Conservation (phyloP, 176 grass and related monocot species). For the Juncus inflexus region DNA sequence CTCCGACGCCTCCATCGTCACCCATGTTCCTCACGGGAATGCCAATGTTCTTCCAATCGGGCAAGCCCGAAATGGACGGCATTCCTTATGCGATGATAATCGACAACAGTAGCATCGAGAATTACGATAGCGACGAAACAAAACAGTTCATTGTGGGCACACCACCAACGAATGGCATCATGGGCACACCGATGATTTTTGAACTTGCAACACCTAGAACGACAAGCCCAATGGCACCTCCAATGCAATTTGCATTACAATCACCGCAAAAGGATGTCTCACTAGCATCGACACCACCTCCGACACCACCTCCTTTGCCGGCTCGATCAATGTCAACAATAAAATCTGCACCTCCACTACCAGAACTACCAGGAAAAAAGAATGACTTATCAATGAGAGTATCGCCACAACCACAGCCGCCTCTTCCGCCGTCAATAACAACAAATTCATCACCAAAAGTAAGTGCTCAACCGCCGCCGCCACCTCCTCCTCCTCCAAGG, state of each 20-base stretch:
- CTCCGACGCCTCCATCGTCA: conserved; percentile 30
- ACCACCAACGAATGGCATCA: background rate
- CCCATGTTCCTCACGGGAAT: conserved; percentile 1
- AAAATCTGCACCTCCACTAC: background rate
- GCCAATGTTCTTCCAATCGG: background rate
- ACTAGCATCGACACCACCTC: background rate
- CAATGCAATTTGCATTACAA: background rate
- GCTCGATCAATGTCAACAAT: background rate
- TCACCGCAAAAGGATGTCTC: background rate
- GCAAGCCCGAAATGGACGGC: background rate
- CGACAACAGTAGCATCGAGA: conserved; percentile 1
- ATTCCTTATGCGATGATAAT: conserved; percentile 19
- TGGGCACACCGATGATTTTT: conserved; percentile 11
- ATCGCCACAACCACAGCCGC: background rate
- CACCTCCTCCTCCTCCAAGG: background rate
- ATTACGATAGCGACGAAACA: conserved; percentile 10
- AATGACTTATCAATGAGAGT: too few relatives aligned
- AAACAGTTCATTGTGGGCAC: background rate
- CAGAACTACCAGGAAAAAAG: background rate
- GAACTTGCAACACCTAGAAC: background rate
- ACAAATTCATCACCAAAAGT: background rate
- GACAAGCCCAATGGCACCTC: background rate
- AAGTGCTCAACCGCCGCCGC: background rate
- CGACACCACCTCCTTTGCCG: background rate
- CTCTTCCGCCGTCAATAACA: background rate